These are phyloP conservation scores for Rosa lucieae DNA, from an alignment of 306 rosid species.

Conservation along the genomic window DNA sequence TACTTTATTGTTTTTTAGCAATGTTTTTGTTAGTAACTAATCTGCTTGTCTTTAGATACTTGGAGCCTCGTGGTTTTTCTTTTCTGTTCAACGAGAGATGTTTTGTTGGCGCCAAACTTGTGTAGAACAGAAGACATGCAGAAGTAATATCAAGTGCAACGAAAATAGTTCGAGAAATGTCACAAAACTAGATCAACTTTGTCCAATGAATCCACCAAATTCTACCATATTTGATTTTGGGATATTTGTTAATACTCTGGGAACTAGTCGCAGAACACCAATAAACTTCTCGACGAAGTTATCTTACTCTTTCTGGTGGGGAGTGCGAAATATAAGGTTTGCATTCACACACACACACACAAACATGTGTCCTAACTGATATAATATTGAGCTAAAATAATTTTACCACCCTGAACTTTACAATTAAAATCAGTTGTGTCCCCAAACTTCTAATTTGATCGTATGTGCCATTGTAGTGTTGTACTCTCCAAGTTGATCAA, in stretches of 20 bases:
- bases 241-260: too few species aligned
- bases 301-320: neutral
- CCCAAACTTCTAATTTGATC: too few species aligned
- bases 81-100: neutral
- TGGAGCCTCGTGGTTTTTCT: neutral
- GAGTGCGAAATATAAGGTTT: neutral
- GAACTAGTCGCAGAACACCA: too few species aligned
- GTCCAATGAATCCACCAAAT: neutral
- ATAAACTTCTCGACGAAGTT: neutral
- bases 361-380: too few species aligned
- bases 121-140: neutral
- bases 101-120: neutral
- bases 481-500: too few species aligned
- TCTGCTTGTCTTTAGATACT: neutral
- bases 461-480: too few species aligned
- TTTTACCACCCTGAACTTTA: too few species aligned
- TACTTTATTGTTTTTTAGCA: neutral
- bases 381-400: too few species aligned
- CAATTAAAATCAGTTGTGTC: too few species aligned
- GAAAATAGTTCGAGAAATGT: neutral
- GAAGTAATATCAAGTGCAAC: neutral
- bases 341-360: neutral
- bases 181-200: too few species aligned
- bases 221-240: neutral
- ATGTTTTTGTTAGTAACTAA: neutral